Base-by-base conservation (phyloP, 2,329 filamentous ascomycete species). In the Alternaria angustiovoidea region DNA sequence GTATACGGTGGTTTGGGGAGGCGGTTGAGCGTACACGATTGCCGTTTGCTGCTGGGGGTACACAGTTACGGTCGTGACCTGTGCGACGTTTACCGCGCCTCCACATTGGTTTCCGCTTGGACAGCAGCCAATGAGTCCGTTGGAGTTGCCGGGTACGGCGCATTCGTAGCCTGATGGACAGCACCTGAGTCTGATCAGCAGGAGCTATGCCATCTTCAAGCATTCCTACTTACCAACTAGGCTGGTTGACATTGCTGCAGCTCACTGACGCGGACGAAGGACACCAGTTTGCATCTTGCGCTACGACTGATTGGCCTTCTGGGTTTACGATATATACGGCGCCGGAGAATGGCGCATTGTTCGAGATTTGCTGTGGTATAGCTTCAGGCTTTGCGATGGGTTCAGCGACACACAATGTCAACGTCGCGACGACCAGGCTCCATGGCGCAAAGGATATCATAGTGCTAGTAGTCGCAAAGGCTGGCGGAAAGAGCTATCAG, bases 191-290 rank as follows among this genome's bases (percentile, higher is more conserved):
- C 26, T 44, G 46, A 44, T 59, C 26, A 59, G 46, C 46, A 56
- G 4, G 20, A 24, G 24, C 34, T 22, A 18, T 22, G 38, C 43
- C n/a, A 20, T 38, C 7, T 42, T 18, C 46, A 14, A 34, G 14
- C 8, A 3, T 2, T 18, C 18, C 5, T 43, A 59, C 78, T 63
- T 66, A 83, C 82, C 80, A 84, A 54, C 79, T 77, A 7, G 79
- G 74, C 43, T 80, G 73, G 34, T 75, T 69, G 48, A 83, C 80
- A 30, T 71, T 76, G 44, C 74, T 76, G 65, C 82, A 84, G 65
- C 78, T 80, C 55, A 79, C 63, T 3, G 75, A 75, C n/a, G 76
- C 76, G 4, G 69, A 69, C 9, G 66, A 66, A 24, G 77, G 77
- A 58, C 77, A 79, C 53, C 66, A 64, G 51, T 77, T 75, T 18